Base-by-base conservation (phyloP, 176 grass and related monocot species). In the Neostapfia colusana region DNA sequence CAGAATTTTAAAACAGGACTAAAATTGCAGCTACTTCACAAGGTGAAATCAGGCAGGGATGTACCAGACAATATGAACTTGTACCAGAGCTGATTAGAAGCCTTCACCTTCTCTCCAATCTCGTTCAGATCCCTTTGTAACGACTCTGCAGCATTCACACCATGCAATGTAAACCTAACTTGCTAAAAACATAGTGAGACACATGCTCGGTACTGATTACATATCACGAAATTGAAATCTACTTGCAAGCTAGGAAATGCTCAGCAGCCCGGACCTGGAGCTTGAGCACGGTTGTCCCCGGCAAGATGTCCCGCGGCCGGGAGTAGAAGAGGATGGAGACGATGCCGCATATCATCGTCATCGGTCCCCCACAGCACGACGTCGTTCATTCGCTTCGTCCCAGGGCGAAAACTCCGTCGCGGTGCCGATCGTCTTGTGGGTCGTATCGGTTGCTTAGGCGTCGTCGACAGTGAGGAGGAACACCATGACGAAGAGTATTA, bases 101-200 rank as follows among this genome's bases (percentile, higher is more conserved):
- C n/a, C n/a, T n/a, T n/a, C n/a, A n/a, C n/a, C n/a, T n/a, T n/a
- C n/a, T n/a, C n/a, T n/a, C n/a, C n/a, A n/a, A n/a, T 80, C 8
- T 57, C 24, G 20, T 85, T 80, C 40, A 80, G 40, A 74, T 80
- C 83, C 42, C 67, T 85, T 4, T 80, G 83, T 11, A 85, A 6
- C 21, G 62, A 67, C 43, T 74, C 80, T 12, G 71, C 70, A 5
- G 46, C 46, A 49, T 49, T 15, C 62, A 40, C 1, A 3, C 41
- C 69, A 21, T 6, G 39, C 59, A 85, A 65, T 1, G 83, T 75
- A n/a, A 8, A 79, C 75, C 75, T 79, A 21, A 66, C n/a, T n/a
- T n/a, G n/a, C n/a, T n/a, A 49, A 46, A 18, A 6, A 56, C n/a
- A 42, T 17, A 17, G 17, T 49, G 14, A 49, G 46, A 49, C 17